Evolutionary conservation across 2,329 filamentous ascomycete genomes (phyloP).

Genomic region (Triangularia verruculosa): DNA sequence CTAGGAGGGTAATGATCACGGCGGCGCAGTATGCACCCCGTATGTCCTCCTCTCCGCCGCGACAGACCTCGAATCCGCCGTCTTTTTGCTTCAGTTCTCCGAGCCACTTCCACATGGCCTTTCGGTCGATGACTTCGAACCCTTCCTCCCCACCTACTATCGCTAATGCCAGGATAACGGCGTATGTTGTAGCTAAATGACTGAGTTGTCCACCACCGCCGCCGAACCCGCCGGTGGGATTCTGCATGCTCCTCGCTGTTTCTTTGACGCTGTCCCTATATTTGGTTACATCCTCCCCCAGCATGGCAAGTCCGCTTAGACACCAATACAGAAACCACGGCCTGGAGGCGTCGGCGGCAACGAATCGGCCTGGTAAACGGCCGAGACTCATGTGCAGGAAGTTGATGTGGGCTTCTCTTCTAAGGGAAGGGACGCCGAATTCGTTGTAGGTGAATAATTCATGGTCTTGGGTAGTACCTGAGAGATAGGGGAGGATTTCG

Average conservation of each 20-base stretch:
- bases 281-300: slow-evolving; percentile 69
- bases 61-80: slow-evolving; percentile 85
- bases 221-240: slow-evolving; percentile 79
- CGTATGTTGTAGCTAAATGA: slow-evolving; percentile 88
- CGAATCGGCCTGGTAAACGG: slow-evolving; percentile 66
- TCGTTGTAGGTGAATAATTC: slow-evolving; percentile 57
- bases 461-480: slow-evolving; percentile 38
- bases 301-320: slow-evolving; percentile 67
- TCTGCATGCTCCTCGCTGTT: slow-evolving; percentile 80
- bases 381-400: slow-evolving; percentile 61
- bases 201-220: slow-evolving; percentile 89
- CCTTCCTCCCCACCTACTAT: slow-evolving; percentile 73
- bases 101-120: slow-evolving; percentile 87
- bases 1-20: slow-evolving; percentile 77
- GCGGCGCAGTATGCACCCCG: slow-evolving; percentile 90
- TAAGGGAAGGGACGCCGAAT: slow-evolving; percentile 72
- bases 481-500: slow-evolving; percentile 67
- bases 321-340: slow-evolving; percentile 97
- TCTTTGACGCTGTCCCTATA: slow-evolving; percentile 69
- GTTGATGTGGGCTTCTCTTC: slow-evolving; percentile 56
- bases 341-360: slow-evolving; percentile 76
- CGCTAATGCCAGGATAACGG: slow-evolving; percentile 72
- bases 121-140: slow-evolving; percentile 74
- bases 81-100: slow-evolving; percentile 79
- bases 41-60: slow-evolving; percentile 89